A percentile compares a stretch with the other conserved stretches of the same genome.
phyloP scores from a whole-genome alignment of 78 protist genomes.

The Pigoraptor vietnamica region DNA sequence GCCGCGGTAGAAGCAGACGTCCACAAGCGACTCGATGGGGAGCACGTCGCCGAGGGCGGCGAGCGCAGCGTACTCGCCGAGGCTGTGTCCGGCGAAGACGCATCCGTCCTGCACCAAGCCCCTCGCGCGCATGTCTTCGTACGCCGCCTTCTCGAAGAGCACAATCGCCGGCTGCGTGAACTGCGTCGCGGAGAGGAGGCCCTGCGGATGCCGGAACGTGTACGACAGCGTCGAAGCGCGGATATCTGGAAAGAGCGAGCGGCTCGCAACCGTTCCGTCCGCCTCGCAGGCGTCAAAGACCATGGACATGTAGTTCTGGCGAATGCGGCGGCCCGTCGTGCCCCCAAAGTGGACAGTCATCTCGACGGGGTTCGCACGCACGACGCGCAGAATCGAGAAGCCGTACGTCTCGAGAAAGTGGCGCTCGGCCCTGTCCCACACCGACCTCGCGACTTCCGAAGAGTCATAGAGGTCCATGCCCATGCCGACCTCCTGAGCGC shows the following conservation, averaged over 20 bases:
- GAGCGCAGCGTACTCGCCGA: constrained; percentile 70
- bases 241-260: constrained; percentile 34
- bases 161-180: constrained; percentile 64
- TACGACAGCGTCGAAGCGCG: neutral
- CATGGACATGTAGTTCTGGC: constrained; percentile 41
- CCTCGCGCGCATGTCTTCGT: constrained; percentile 26
- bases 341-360: constrained; percentile 59
- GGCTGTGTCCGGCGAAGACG: constrained; percentile 62
- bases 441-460: constrained; percentile 14
- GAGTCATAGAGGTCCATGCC: constrained; percentile 68
- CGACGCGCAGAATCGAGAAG: constrained; percentile 49
- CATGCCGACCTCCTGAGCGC: constrained; percentile 47
- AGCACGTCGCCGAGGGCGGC: constrained; percentile 33
- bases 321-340: constrained; percentile 34
- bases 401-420: constrained; percentile 41
- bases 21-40: constrained; percentile 30
- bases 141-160: constrained; percentile 54
- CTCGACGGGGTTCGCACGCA: constrained; percentile 59
- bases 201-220: constrained; percentile 52
- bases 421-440: constrained; percentile 66
- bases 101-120: constrained; percentile 30
- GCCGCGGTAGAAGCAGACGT: constrained; percentile 46
- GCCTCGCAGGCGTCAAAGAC: neutral
- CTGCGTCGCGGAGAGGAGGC: constrained; percentile 66
- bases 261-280: constrained; percentile 2